A percentile compares a stretch with the other conserved stretches of the same genome.
Evolutionary conservation across 345 rosid genomes (phyloP).

Genomic region (Lumnitzera littorea): DNA sequence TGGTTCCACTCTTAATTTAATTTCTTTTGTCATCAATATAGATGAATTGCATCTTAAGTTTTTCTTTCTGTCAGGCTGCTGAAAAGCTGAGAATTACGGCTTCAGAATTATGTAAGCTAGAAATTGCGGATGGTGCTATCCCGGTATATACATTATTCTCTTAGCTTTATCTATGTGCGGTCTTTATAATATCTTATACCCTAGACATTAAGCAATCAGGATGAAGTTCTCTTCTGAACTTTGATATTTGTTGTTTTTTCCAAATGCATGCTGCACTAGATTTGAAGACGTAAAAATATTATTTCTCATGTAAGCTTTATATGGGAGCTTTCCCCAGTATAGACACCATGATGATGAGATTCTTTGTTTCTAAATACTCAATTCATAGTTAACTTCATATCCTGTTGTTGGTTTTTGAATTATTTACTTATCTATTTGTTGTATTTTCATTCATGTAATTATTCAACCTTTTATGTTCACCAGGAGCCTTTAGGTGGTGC

Average conservation of each 20-base stretch:
- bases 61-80: conserved; percentile 66
- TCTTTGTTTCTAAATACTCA: no score
- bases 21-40: background rate
- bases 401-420: background rate
- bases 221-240: no score
- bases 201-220: background rate
- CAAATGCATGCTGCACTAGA: no score
- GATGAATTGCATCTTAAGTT: background rate
- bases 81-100: conserved; percentile 84
- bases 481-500: conserved; percentile 98
- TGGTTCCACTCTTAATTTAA: background rate
- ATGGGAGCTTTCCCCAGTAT: no score
- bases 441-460: conserved; percentile 4
- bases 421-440: background rate
- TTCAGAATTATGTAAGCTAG: conserved; percentile 55
- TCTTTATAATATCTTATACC: conserved; percentile 1
- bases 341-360: no score
- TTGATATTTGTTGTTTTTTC: no score
- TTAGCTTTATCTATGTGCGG: background rate
- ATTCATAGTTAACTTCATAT: background rate
- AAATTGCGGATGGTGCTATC: conserved; percentile 81
- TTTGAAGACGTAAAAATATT: no score
- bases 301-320: no score
- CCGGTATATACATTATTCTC: conserved; percentile 42
- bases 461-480: conserved; percentile 11